phyloP scores from a whole-genome alignment of 306 rosid species.

The Potentilla sterilis region DNA sequence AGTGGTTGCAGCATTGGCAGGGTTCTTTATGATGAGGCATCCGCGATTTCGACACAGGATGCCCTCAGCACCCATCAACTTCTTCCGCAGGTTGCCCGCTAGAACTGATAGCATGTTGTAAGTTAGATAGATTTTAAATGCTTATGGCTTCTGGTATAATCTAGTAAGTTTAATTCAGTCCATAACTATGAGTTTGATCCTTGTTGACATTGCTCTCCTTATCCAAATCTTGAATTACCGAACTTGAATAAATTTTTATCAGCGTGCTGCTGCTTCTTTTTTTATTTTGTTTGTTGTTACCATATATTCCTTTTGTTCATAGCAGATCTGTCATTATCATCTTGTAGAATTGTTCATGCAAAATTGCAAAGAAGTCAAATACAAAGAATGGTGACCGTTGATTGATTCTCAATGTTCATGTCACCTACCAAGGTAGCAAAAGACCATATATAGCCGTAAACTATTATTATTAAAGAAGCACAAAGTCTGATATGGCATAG shows the following conservation, averaged over 20 bases:
- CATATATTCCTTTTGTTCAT: background rate
- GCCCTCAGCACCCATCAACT: conserved; percentile 47
- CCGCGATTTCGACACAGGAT: conserved; percentile 47
- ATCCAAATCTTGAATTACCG: background rate
- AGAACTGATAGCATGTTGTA: conserved; percentile 48
- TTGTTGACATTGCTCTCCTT: conserved; percentile 1
- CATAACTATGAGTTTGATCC: background rate
- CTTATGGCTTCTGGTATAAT: conserved; percentile 3
- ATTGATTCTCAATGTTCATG: background rate
- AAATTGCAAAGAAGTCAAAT: background rate
- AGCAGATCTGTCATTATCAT: background rate
- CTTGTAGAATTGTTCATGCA: background rate
- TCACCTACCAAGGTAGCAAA: conserved; percentile 1
- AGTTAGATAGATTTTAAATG: background rate
- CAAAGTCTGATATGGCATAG: background rate
- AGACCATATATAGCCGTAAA: background rate
- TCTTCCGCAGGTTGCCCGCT: conserved; percentile 54
- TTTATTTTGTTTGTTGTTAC: background rate
- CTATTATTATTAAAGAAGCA: background rate
- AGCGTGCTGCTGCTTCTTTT: background rate
- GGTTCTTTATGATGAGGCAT: conserved; percentile 41
- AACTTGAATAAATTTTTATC: background rate
- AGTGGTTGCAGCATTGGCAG: conserved; percentile 36
- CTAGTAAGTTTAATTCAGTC: background rate
- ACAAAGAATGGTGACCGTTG: background rate